Evolutionary conservation across 345 rosid genomes (phyloP).

Genomic region (Isatis tinctoria): DNA sequence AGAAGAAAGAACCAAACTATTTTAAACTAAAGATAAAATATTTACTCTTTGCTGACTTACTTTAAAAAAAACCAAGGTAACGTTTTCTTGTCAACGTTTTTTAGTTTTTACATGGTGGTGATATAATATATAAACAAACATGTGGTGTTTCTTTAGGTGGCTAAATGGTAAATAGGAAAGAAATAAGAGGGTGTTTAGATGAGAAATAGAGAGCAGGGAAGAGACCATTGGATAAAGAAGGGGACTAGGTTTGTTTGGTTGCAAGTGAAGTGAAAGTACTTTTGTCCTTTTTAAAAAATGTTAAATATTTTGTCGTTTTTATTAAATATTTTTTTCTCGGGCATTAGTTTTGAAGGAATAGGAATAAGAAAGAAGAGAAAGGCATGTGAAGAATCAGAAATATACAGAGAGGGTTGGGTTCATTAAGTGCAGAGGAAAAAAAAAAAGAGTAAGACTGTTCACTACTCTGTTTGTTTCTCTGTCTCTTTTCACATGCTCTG

Average conservation of each 20-base stretch:
- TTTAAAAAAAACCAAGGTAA: not conserved
- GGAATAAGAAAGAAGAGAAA: conserved; percentile 3
- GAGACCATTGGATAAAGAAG: conserved; percentile 39
- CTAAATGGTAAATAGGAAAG: conserved; percentile 8
- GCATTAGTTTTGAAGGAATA: not conserved
- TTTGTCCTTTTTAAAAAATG: conserved; percentile 16
- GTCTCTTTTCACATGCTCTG: conserved; percentile 39
- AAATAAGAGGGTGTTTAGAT: conserved; percentile 20
- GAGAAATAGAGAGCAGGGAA: conserved; percentile 24
- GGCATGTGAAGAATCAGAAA: conserved; percentile 38
- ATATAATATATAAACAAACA: not conserved
- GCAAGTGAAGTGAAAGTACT: conserved; percentile 35
- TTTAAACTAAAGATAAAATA: not conserved
- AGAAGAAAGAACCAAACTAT: conserved; percentile 5
- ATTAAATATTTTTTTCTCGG: not conserved
- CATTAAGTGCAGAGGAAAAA: conserved; percentile 19
- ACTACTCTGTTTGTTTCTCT: conserved; percentile 35
- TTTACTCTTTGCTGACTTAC: not conserved
- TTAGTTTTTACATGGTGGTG: not conserved
- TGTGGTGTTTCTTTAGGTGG: not conserved
- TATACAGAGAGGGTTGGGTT: conserved; percentile 27
- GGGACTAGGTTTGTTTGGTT: conserved; percentile 37
- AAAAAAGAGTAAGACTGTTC: conserved; percentile 22
- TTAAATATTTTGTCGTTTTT: conserved; percentile 15
- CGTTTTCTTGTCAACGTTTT: not conserved